A percentile compares a stretch with the other conserved stretches of the same genome.
Conservation (phyloP, 495 filamentous ascomycete genomes). For the Neurospora sp. region DNA sequence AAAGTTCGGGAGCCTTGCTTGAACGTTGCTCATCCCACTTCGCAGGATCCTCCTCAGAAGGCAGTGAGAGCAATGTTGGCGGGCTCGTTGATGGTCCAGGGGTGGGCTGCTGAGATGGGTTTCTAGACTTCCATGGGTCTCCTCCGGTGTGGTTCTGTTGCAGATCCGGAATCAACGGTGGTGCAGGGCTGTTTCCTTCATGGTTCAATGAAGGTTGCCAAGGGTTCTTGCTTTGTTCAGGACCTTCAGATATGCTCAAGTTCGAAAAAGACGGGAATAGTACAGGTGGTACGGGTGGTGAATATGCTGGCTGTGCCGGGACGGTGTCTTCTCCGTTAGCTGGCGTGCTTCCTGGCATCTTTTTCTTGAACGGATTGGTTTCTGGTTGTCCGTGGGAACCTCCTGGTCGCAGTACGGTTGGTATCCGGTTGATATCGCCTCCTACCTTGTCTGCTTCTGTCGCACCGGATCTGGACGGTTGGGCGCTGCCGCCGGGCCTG, state of each 20-base stretch:
- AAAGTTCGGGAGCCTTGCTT: not conserved
- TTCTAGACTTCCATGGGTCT: constrained; percentile 28
- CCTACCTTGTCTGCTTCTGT: not conserved
- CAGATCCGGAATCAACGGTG: constrained; percentile 13
- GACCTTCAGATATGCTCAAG: constrained; percentile 11
- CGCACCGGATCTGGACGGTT: not conserved
- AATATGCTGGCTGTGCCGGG: not conserved
- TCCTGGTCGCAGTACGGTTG: constrained; percentile 25
- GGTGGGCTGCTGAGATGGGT: constrained; percentile 21
- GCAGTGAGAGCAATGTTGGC: constrained; percentile 19
- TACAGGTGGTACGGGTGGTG: constrained; percentile 15
- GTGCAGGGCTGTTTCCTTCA: constrained; percentile 8
- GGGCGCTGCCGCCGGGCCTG: constrained; percentile 11
- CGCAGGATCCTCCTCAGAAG: constrained; percentile 19
- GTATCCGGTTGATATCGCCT: constrained; percentile 16
- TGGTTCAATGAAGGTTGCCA: constrained; percentile 35
- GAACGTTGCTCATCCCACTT: constrained; percentile 29
- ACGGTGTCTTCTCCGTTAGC: not conserved
- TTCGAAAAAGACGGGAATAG: constrained; percentile 24
- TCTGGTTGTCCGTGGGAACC: constrained; percentile 22
- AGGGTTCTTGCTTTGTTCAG: constrained; percentile 39
- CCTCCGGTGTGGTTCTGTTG: constrained; percentile 20
- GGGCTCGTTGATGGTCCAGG: constrained; percentile 15
- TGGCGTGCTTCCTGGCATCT: constrained; percentile 17
- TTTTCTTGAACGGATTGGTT: constrained; percentile 47